A percentile compares a stretch with the other conserved stretches of the same genome.
Evolutionary conservation across 2,329 filamentous ascomycete species (phyloP).

Genomic region (Exophiala calicioides): DNA sequence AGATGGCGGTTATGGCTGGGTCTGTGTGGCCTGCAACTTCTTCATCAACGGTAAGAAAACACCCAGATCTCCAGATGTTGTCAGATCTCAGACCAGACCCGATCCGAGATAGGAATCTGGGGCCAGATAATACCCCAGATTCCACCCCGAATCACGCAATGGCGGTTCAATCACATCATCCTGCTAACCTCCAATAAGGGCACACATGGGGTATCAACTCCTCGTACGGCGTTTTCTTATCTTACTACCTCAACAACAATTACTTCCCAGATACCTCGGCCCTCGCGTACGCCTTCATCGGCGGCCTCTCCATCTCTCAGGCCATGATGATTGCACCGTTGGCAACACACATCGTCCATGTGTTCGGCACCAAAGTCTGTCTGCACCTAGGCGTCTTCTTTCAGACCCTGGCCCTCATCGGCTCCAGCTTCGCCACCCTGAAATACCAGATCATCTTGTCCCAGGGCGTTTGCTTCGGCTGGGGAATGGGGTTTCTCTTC

Average conservation of each 20-base stretch:
- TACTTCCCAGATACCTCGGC: slow-evolving; percentile 57
- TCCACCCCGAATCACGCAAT: slow-evolving; percentile 15
- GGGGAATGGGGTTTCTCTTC: slow-evolving; percentile 64
- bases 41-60: slow-evolving; percentile 56
- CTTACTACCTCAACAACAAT: slow-evolving; percentile 57
- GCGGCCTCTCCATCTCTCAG: slow-evolving; percentile 60
- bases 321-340: slow-evolving; percentile 60
- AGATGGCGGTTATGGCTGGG: slow-evolving; percentile 65
- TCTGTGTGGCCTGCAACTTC: slow-evolving; percentile 57
- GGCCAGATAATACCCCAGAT: neutral
- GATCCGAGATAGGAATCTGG: slow-evolving; percentile 14
- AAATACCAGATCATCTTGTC: slow-evolving; percentile 64
- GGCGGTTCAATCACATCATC: neutral
- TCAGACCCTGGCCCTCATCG: slow-evolving; percentile 57
- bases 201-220: slow-evolving; percentile 76
- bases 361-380: slow-evolving; percentile 55
- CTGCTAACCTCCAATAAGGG: slow-evolving; percentile 13
- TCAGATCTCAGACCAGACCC: neutral
- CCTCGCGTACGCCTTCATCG: slow-evolving; percentile 62
- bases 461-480: slow-evolving; percentile 63
- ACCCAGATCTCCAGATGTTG: neutral
- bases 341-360: slow-evolving; percentile 55
- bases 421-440: slow-evolving; percentile 56
- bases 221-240: slow-evolving; percentile 60
- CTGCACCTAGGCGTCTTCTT: slow-evolving; percentile 54